Evolutionary conservation across 1,284 basidiomycete species (phyloP), one percentile per base, ranked within the genome.

Genomic region (Sanguinoderma infundibulare): DNA sequence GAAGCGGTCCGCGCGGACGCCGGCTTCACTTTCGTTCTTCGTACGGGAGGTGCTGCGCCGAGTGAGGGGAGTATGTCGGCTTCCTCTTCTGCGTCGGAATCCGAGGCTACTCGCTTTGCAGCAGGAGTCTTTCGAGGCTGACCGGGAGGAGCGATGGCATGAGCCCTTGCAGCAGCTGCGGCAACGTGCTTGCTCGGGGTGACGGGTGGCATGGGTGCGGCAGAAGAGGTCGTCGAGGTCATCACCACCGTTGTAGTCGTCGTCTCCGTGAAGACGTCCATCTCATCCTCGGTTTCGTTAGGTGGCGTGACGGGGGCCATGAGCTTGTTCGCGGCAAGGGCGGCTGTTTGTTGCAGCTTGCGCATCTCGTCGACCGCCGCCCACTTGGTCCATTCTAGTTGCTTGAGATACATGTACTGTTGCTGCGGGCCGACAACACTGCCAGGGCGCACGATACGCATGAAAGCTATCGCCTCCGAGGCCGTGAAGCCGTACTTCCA

Each of bases 401-500:
- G 95, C 77, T 96, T 98, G 70, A 95, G 86, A 73, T 98, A 96
- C 89, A 99, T 92, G 74, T 95, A 99, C 73, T 98, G 97, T 72
- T 94, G 92, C 67, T 94, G 92, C 20, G 92, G 92, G 14, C 96
- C 96, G 38, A 98, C 96, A 15, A 98, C 96, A 74, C 95, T 96
- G 2, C 95, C 95, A 0, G 97, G 98, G 44, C 97, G 88, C 65
- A 98, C 90, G 67, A 99, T 92, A 24, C 98, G 90, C 98, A 99
- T 99, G 77, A 96, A 98, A 0, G 92, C 98, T 63, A 99, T 99
- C 9, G 91, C 96, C 78, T 99, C 98, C 59, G 90, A 89, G 0
- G 97, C 96, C n/a, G 95, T 95, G 74, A 99, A 99, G n/a, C 93
- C 93, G 72, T 98, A 96, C 79, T 98, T 98, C 93, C 98, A 99